Evolutionary conservation across 2,329 filamentous ascomycete species (phyloP).

Genomic region (Fusarium citri): DNA sequence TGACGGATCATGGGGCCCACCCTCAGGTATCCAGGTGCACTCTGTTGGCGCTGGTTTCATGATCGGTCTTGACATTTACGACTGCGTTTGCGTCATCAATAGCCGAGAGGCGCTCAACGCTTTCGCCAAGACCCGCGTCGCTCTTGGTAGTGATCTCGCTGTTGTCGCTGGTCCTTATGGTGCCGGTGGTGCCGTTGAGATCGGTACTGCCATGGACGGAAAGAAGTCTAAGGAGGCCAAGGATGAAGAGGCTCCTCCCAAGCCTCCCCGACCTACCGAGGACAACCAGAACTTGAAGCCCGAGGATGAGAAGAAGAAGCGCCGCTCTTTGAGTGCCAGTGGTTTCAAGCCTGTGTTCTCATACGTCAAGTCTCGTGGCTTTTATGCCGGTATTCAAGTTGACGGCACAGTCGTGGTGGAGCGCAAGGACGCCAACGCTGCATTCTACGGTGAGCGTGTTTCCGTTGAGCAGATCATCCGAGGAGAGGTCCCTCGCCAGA

Average conservation of each 20-base stretch:
- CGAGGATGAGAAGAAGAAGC: conserved; percentile 42
- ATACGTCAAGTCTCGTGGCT: conserved; percentile 89
- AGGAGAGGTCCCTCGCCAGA: conserved; percentile 50
- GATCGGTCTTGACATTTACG: conserved; percentile 87
- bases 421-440: conserved; percentile 86
- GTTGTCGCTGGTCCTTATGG: conserved; percentile 77
- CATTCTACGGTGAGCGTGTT: conserved; percentile 78
- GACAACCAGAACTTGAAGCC: conserved; percentile 45
- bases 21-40: conserved; percentile 84
- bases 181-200: conserved; percentile 79
- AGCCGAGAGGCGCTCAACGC: conserved; percentile 78
- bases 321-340: conserved; percentile 48
- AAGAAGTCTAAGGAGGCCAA: conserved; percentile 59
- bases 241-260: conserved; percentile 19
- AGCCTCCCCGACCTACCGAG: conserved; percentile 27
- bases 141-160: conserved; percentile 81
- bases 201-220: conserved; percentile 47
- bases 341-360: conserved; percentile 60
- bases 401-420: conserved; percentile 90
- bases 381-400: conserved; percentile 87
- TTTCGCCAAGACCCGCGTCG: conserved; percentile 80
- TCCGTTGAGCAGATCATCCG: conserved; percentile 61
- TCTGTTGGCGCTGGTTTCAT: conserved; percentile 84
- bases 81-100: conserved; percentile 90
- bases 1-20: conserved; percentile 80